Percentiles rank a stretch among this genome's conserved stretches.
These are phyloP conservation scores for Camelina laxa DNA, from an alignment of 345 rosid genomes.

Conservation along the genomic window DNA sequence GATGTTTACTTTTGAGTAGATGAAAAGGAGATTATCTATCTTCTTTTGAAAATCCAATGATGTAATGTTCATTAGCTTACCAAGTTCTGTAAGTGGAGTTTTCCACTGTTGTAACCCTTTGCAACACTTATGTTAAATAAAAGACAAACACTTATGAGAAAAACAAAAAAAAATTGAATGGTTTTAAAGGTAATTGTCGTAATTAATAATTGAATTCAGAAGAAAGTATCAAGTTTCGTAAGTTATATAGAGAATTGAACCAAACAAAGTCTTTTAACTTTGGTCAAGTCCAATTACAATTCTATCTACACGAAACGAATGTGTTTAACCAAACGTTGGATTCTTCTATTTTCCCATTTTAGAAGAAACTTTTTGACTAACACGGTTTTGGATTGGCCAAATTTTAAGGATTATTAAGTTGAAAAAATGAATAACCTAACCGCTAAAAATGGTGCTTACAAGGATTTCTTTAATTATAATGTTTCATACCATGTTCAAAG, in stretches of 20 bases:
- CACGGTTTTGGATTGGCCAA: neutral
- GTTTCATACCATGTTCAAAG: no score
- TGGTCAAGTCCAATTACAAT: neutral
- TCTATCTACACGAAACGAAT: neutral
- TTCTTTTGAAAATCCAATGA: no score
- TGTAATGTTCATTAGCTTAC: no score
- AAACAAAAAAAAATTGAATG: no score
- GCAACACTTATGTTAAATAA: no score
- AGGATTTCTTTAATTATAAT: no score
- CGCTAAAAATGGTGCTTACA: neutral
- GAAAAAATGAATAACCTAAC: neutral
- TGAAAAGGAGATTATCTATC: no score
- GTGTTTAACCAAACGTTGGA: neutral
- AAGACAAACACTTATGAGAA: no score
- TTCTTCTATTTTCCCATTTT: neutral
- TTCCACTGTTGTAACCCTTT: no score
- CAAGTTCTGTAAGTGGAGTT: no score
- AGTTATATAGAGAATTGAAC: neutral
- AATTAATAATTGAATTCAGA: neutral
- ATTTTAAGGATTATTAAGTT: neutral
- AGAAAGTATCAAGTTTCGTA: neutral
- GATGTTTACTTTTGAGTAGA: no score
- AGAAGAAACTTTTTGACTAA: neutral
- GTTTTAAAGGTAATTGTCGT: neutral
- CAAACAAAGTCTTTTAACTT: neutral